phyloP scores from a whole-genome alignment of 2,329 filamentous ascomycete genomes.

The Ambrosiella cleistominuta region DNA sequence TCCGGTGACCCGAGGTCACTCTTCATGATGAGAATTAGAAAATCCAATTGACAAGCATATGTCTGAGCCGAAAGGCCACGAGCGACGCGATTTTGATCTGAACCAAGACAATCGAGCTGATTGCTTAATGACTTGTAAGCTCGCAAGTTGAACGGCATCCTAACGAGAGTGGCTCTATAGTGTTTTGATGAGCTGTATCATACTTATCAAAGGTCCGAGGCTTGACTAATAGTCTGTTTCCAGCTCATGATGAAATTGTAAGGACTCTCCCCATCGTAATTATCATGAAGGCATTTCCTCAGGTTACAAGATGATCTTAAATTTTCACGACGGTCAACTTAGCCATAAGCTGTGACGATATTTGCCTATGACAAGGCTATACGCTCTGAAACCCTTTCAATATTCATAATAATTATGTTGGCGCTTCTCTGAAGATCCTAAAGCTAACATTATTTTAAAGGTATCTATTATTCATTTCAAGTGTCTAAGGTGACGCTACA shows the following conservation, averaged over 20 bases:
- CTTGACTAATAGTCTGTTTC: neutral
- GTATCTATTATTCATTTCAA: neutral
- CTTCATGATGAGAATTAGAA: constrained; percentile 23
- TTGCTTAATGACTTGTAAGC: neutral
- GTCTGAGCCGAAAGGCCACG: constrained; percentile 53
- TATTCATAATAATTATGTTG: neutral
- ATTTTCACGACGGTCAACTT: constrained; percentile 33
- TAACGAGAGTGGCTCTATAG: neutral
- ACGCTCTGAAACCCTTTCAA: constrained; percentile 9
- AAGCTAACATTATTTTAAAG: constrained; percentile 1
- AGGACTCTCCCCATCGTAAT: neutral
- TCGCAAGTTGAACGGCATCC: neutral
- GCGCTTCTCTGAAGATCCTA: neutral
- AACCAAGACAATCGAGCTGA: constrained; percentile 1
- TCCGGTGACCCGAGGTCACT: neutral
- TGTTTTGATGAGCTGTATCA: neutral
- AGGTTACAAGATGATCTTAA: constrained; percentile 22
- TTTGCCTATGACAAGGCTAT: constrained; percentile 29
- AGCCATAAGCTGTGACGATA: constrained; percentile 31
- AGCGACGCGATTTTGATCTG: constrained; percentile 13
- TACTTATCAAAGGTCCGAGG: neutral
- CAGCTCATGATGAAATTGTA: constrained; percentile 7
- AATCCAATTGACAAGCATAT: constrained; percentile 88
- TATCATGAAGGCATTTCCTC: neutral
- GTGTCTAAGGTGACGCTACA: neutral